Conservation (phyloP, 306 rosid species). For the Betula pendula region DNA sequence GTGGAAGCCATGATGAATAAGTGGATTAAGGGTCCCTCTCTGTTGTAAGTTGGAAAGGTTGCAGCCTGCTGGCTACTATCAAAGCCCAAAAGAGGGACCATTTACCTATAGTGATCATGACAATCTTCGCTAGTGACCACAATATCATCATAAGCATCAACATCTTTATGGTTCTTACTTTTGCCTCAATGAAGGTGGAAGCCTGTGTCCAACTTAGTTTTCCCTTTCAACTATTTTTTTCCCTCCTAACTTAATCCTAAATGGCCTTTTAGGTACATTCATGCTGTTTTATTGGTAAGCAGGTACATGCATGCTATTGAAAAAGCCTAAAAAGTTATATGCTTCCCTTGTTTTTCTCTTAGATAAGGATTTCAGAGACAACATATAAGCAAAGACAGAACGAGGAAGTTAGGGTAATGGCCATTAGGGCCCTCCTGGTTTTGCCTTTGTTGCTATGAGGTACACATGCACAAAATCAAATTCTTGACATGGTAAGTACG, state of each 20-base stretch:
- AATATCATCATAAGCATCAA: slow-evolving; percentile 38
- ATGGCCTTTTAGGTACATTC: background rate
- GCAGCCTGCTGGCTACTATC: background rate
- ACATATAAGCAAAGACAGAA: no score
- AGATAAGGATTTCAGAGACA: background rate
- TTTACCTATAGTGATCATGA: slow-evolving; percentile 26
- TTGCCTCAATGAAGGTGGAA: slow-evolving; percentile 29
- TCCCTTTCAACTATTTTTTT: background rate
- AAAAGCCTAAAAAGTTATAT: background rate
- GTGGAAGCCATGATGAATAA: slow-evolving; percentile 38
- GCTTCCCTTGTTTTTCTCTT: background rate
- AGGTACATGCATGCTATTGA: background rate
- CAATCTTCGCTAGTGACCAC: slow-evolving; percentile 18
- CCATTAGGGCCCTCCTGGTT: no score
- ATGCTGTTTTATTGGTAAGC: no score
- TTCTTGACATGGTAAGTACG: no score
- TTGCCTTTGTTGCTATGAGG: no score
- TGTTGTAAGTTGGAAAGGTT: slow-evolving; percentile 32
- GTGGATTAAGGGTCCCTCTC: slow-evolving; percentile 45
- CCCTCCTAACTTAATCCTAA: background rate
- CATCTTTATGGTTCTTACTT: slow-evolving; percentile 46
- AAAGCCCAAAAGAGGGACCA: slow-evolving; percentile 29
- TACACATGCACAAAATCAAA: no score
- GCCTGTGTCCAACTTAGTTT: slow-evolving; percentile 38
- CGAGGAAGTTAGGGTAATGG: no score